Percentiles rank a stretch among this genome's conserved stretches.
Conservation (phyloP, 129 eudicot species). For the Dittrichia graveolens region DNA sequence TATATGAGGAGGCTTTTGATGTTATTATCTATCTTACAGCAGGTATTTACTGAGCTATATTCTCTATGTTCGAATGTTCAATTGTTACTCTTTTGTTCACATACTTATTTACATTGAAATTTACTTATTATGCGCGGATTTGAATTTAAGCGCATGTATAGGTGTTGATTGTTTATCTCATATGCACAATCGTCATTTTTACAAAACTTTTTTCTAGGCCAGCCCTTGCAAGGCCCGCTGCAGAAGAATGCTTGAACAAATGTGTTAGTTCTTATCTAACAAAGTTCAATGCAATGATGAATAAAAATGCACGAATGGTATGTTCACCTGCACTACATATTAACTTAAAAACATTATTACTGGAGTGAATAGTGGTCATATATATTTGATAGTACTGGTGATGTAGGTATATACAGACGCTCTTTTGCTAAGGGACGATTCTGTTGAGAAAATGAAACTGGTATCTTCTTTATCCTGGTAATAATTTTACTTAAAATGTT, state of each 20-base stretch:
- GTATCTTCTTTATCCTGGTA: conserved; percentile 71
- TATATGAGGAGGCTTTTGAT: conserved; percentile 58
- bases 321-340: not conserved
- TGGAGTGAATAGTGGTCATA: not conserved
- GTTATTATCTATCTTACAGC: conserved; percentile 51
- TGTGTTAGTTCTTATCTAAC: conserved; percentile 45
- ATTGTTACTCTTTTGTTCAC: not conserved
- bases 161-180: conserved; percentile 4
- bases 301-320: conserved; percentile 63
- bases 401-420: conserved; percentile 61
- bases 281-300: conserved; percentile 47
- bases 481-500: conserved; percentile 36
- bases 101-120: not conserved
- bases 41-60: conserved; percentile 51
- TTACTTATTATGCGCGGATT: not conserved
- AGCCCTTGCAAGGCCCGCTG: conserved; percentile 41
- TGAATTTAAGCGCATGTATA: not conserved
- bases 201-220: conserved; percentile 47
- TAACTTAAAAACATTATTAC: not conserved
- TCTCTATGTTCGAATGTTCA: conserved; percentile 26
- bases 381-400: conserved; percentile 13
- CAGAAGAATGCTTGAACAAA: conserved; percentile 36
- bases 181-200: conserved; percentile 1
- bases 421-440: conserved; percentile 36
- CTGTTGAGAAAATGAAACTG: conserved; percentile 55